Evolutionary conservation across 208 protist species (phyloP).

Genomic region (Leishmania gerbilli): DNA sequence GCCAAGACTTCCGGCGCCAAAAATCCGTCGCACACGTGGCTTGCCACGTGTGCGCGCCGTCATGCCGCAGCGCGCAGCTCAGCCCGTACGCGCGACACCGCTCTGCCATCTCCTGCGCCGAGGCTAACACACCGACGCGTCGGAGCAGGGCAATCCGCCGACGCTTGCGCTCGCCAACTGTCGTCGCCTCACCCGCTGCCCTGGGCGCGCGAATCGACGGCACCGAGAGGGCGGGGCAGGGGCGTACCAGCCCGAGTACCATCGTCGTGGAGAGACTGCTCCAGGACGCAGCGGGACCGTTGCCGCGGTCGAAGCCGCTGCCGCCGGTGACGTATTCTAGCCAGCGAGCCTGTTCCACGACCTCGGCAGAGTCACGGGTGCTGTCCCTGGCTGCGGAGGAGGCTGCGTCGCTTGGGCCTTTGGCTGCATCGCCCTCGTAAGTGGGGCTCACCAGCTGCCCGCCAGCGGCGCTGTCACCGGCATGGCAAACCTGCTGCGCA

Average conservation of each 20-base stretch:
- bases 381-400: background rate
- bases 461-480: background rate
- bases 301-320: background rate
- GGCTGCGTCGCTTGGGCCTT: background rate
- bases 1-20: background rate
- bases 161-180: background rate
- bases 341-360: background rate
- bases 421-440: background rate
- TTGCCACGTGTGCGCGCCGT: background rate
- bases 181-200: background rate
- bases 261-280: background rate
- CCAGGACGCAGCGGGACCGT: background rate
- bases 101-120: slow-evolving; percentile 7
- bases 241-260: slow-evolving; percentile 6
- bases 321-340: background rate
- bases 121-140: slow-evolving; percentile 13
- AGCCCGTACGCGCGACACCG: slow-evolving; percentile 1
- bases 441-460: background rate
- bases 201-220: background rate
- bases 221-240: background rate
- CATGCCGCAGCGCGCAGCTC: background rate
- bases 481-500: background rate
- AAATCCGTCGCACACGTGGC: background rate
- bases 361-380: background rate
- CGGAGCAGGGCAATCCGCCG: slow-evolving; percentile 13